Conservation (phyloP, 805 yeast genomes). For the Barnettozyma siamensis region DNA sequence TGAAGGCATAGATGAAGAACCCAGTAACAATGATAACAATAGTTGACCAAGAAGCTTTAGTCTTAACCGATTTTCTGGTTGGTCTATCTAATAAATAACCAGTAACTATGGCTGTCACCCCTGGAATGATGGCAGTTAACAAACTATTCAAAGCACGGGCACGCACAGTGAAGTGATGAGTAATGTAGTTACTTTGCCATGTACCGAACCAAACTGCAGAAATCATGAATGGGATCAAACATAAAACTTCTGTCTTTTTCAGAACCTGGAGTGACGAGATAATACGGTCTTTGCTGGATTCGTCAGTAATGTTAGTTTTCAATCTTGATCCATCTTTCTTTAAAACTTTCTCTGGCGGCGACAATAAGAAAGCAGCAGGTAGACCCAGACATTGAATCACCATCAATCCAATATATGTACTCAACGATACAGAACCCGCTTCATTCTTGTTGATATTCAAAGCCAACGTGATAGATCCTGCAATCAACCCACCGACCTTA, state of each 20-base stretch:
- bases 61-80: constrained; percentile 9
- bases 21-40: constrained; percentile 10
- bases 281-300: constrained; percentile 8
- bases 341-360: constrained; percentile 25
- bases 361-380: constrained; percentile 17
- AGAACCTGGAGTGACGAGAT: constrained; percentile 7
- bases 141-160: constrained; percentile 24
- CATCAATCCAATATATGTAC: constrained; percentile 22
- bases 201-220: constrained; percentile 21
- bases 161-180: constrained; percentile 23
- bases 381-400: constrained; percentile 25
- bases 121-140: constrained; percentile 19
- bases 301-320: constrained; percentile 8
- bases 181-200: constrained; percentile 22
- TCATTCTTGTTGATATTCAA: constrained; percentile 13
- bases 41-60: constrained; percentile 18
- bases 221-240: constrained; percentile 19
- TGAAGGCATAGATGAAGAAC: constrained; percentile 19
- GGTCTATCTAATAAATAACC: constrained; percentile 17
- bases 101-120: constrained; percentile 16
- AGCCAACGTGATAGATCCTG: constrained; percentile 22
- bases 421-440: constrained; percentile 21
- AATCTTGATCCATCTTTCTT: constrained; percentile 25
- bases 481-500: constrained; percentile 24
- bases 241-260: constrained; percentile 16